These are phyloP conservation scores for Pythium pyrilobum DNA, from an alignment of 352 stramenopile genomes.

Conservation along the genomic window DNA sequence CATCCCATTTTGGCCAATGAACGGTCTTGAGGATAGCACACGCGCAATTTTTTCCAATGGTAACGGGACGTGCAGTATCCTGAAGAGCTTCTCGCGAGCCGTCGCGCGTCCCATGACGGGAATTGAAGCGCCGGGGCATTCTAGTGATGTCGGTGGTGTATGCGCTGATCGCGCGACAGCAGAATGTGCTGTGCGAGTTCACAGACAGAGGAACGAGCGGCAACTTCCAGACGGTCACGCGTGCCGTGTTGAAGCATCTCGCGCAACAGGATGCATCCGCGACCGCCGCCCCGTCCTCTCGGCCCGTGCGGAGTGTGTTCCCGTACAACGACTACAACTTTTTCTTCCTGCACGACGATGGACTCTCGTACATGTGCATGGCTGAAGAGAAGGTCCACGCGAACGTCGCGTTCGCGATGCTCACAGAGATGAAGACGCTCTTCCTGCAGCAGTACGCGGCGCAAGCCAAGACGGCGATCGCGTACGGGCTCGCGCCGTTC, in stretches of 20 bases:
- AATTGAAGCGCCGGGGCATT: neutral
- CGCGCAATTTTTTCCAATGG: neutral
- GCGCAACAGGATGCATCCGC: slow-evolving; percentile 37
- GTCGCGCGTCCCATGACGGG: neutral
- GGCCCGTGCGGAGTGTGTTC: slow-evolving; percentile 53
- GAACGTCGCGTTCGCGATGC: slow-evolving; percentile 70
- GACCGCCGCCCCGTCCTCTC: neutral
- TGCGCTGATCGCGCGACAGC: slow-evolving; percentile 56
- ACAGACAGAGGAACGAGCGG: slow-evolving; percentile 50
- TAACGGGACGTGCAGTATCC: neutral
- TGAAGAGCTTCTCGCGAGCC: neutral
- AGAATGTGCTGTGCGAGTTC: slow-evolving; percentile 77
- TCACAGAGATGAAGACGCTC: slow-evolving; percentile 53
- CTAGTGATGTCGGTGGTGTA: slow-evolving; percentile 78
- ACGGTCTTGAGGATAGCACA: too few relatives aligned
- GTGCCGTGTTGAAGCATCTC: slow-evolving; percentile 67
- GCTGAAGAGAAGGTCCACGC: slow-evolving; percentile 69
- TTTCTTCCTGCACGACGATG: slow-evolving; percentile 71
- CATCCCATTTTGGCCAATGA: too few relatives aligned
- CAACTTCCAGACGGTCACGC: slow-evolving; percentile 75
- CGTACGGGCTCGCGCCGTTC: slow-evolving; percentile 68
- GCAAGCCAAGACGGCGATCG: slow-evolving; percentile 58
- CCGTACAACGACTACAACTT: slow-evolving; percentile 79
- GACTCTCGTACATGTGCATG: slow-evolving; percentile 83
- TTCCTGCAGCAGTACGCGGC: slow-evolving; percentile 66